Evolutionary conservation across 148 eudicot genomes (phyloP), one percentile per base, ranked within the genome.

Genomic region (Vaccinium vitisidaea): DNA sequence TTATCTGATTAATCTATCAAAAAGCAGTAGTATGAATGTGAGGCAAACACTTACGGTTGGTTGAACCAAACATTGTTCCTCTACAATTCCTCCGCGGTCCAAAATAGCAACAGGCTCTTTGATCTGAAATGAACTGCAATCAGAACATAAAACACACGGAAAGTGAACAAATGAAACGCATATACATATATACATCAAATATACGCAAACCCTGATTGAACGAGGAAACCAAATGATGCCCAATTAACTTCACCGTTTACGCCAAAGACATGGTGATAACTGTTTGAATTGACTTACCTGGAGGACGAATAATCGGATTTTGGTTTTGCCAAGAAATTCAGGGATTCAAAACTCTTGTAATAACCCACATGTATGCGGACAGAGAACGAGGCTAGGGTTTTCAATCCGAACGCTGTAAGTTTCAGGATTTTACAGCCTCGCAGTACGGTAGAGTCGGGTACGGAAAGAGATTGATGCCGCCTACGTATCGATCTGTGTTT

Each of bases 51-150:
- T 90, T 90, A 92, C 93, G 87, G 63, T 73, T 87, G 80, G 79
- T 90, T 43, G 93, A 90, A 74, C 90, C 90, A 80, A 90, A 92
- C 93, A 92, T 92, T 79, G 75, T 86, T 84, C 83, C 76, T 25
- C 21, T 14, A 21, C 2, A 25, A 39, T 5, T 75, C 15, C 53
- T 46, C 85, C 15, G 19, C 50, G 14, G 25, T 16, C 15, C n/a
- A 65, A 23, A 70, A 75, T 61, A 50, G 77, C 0, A 69, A 50
- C 25, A n/a, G 65, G 32, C 65, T 82, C 79, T 69, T 32, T 53
- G 84, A 70, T 71, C 84, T 74, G 71, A 81, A 82, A 70, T 13
- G 16, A 52, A 71, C n/a, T 27, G 25, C 13, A 50, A 53, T 70
- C 39, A 71, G 65, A 82, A 21, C 46, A 49, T 23, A 19, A 15